Base-by-base conservation (phyloP, 352 stramenopile genomes). In the Phytophthora hybrid region DNA sequence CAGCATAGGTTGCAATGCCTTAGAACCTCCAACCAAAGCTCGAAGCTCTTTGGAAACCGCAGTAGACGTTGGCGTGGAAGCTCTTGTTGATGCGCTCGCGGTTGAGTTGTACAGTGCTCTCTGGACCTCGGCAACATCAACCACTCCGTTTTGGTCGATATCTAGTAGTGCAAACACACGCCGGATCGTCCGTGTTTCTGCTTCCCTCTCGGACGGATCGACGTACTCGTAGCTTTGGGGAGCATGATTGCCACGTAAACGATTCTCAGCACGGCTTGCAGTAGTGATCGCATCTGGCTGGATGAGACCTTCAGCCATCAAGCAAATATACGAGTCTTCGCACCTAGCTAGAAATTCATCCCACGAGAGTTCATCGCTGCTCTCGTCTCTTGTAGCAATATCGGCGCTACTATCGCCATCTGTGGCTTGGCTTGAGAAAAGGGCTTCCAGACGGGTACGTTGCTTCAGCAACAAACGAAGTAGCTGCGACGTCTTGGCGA, bases 41-140 rank as follows among this genome's bases (percentile, higher is more conserved):
- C 71, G 56, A 0, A 91, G 74, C 52, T 79, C 71, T 13, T 26
- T 68, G 13, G 21, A 62, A 19, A 44, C 57, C 16, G 32, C 55
- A 55, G 23, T 58, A 14, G 52, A 58, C 16, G 14, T 31, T 11
- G 31, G 41, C 3, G 54, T 21, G 7, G 63, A 54, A 61, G 26
- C 9, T 31, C 37, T 62, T 54, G 62, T 65, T 32, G 51, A 53
- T 23, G 47, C 55, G 4, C 47, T 46, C 13, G 70, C 63, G 26
- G 72, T 39, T 4, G 61, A 85, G 0, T 76, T 65, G 46, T 85
- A 81, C 11, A 93, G 65, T 1, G 82, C 84, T 19, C 56, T 57
- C 19, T 81, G 79, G 10, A 93, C 79, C 59, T 94, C 87, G 3
- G 87, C 76, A n/a, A 90, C 64, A 16, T 93, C 85, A 9, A 94